Conservation (phyloP, 176 grass and related monocot genomes). For the Cocos nucifera region DNA sequence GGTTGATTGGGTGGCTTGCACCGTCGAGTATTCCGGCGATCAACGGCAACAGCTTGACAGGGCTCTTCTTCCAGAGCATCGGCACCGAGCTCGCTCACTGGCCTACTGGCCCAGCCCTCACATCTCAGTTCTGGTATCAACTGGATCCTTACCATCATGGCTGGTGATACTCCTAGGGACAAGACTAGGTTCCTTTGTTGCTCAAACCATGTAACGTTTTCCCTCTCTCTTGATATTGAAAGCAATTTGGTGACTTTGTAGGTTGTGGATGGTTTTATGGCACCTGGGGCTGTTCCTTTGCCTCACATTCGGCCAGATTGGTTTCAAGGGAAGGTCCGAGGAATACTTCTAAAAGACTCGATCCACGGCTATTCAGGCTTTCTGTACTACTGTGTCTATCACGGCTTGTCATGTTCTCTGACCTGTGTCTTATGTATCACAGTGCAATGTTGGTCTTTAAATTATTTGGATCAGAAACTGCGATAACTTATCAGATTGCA, state of each 20-base stretch:
- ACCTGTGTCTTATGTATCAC: no score
- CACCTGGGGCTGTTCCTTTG: slow-evolving; percentile 77
- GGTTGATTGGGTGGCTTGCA: slow-evolving; percentile 81
- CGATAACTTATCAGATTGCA: no score
- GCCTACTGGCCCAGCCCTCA: slow-evolving; percentile 60
- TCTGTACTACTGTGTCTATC: no score
- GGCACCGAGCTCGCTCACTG: slow-evolving; percentile 83
- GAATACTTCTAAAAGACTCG: slow-evolving; percentile 44
- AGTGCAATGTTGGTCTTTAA: no score
- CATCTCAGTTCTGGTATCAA: slow-evolving; percentile 72
- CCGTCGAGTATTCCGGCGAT: slow-evolving; percentile 84
- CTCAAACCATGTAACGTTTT: no score
- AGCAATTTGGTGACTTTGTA: slow-evolving; percentile 12
- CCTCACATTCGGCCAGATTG: slow-evolving; percentile 95
- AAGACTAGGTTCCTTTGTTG: no score
- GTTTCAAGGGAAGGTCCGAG: slow-evolving; percentile 95
- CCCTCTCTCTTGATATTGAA: no score
- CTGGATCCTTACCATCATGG: no score
- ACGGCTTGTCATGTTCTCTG: no score
- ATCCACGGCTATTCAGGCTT: background rate
- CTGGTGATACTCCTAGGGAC: no score
- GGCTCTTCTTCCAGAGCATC: slow-evolving; percentile 96
- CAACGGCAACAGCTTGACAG: slow-evolving; percentile 83
- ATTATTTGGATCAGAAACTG: no score
- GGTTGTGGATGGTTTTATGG: slow-evolving; percentile 92